phyloP scores from a whole-genome alignment of 2,329 filamentous ascomycete species.

The Didymella keratinophila region DNA sequence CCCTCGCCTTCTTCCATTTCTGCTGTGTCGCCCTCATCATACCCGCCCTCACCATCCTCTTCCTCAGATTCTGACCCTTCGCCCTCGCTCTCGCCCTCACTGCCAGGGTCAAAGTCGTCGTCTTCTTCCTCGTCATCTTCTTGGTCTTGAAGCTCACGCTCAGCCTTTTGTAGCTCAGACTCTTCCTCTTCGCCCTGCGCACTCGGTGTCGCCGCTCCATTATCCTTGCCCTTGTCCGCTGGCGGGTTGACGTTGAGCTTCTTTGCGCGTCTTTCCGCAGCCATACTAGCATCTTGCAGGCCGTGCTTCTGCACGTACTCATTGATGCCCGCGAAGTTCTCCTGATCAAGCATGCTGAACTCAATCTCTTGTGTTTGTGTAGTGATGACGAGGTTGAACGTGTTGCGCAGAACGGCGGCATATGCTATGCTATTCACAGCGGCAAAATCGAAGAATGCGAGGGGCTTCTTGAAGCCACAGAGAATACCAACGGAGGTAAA shows the following conservation, averaged over 20 bases:
- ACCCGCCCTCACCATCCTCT: slow-evolving; percentile 43
- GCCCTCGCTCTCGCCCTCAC: slow-evolving; percentile 53
- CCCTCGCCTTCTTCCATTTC: slow-evolving; percentile 34
- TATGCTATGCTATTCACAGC: slow-evolving; percentile 68
- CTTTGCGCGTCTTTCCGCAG: slow-evolving; percentile 66
- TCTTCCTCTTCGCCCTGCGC: slow-evolving; percentile 44
- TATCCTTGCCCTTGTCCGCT: slow-evolving; percentile 38
- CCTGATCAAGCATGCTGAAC: slow-evolving; percentile 72
- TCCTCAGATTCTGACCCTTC: slow-evolving; percentile 49
- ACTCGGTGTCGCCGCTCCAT: slow-evolving; percentile 26
- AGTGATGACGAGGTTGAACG: slow-evolving; percentile 70
- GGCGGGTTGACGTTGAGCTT: slow-evolving; percentile 62
- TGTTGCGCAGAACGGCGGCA: slow-evolving; percentile 69
- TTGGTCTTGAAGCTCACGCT: slow-evolving; percentile 47
- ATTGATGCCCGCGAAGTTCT: slow-evolving; percentile 68
- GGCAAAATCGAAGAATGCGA: slow-evolving; percentile 68
- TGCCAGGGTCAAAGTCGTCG: slow-evolving; percentile 53
- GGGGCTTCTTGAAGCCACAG: slow-evolving; percentile 71
- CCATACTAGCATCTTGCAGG: slow-evolving; percentile 70
- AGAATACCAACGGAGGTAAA: slow-evolving; percentile 68
- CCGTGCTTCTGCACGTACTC: slow-evolving; percentile 67
- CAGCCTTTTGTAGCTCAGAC: slow-evolving; percentile 51
- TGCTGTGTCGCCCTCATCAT: slow-evolving; percentile 40
- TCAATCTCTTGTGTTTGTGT: slow-evolving; percentile 65
- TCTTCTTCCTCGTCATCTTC: slow-evolving; percentile 54